phyloP scores from a whole-genome alignment of 1,284 basidiomycete genomes.

The Clitocybe nebularis region DNA sequence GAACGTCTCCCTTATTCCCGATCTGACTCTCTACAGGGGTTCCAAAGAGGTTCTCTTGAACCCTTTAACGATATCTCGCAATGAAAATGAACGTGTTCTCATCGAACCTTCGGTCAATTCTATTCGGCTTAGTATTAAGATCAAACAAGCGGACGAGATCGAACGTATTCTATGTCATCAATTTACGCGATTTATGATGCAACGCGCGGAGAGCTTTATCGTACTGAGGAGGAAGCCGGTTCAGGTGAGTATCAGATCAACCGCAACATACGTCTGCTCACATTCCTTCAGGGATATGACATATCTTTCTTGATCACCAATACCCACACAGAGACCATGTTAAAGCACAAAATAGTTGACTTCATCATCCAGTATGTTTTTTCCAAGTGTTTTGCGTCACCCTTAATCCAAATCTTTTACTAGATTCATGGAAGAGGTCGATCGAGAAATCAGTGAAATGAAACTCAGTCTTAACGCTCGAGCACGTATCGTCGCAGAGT shows the following conservation, averaged over 20 bases:
- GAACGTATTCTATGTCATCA: constrained; percentile 97
- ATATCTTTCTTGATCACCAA: constrained; percentile 99
- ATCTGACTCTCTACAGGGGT: constrained; percentile 43
- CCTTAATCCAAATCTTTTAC: constrained; percentile 3
- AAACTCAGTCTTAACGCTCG: constrained; percentile 91
- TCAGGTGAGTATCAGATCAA: constrained; percentile 56
- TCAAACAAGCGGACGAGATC: constrained; percentile 99
- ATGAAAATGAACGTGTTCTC: constrained; percentile 94
- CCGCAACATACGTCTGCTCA: neutral
- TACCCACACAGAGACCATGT: constrained; percentile 93
- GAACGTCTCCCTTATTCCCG: neutral
- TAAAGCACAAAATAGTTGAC: constrained; percentile 99
- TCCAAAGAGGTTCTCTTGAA: constrained; percentile 94
- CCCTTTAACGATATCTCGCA: constrained; percentile 90
- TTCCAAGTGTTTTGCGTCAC: constrained; percentile 1
- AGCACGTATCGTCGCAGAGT: constrained; percentile 96
- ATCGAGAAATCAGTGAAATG: constrained; percentile 90
- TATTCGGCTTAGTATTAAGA: constrained; percentile 92
- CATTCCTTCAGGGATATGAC: constrained; percentile 77
- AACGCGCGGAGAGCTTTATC: constrained; percentile 95
- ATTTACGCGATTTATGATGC: constrained; percentile 99
- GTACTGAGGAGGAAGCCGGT: constrained; percentile 94
- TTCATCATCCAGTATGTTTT: constrained; percentile 90
- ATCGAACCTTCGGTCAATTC: constrained; percentile 98
- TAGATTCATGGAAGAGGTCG: constrained; percentile 98